Percentiles rank a stretch among this genome's conserved stretches.
Conservation (phyloP, 1,284 basidiomycete species). For the Ganoderma boninense region DNA sequence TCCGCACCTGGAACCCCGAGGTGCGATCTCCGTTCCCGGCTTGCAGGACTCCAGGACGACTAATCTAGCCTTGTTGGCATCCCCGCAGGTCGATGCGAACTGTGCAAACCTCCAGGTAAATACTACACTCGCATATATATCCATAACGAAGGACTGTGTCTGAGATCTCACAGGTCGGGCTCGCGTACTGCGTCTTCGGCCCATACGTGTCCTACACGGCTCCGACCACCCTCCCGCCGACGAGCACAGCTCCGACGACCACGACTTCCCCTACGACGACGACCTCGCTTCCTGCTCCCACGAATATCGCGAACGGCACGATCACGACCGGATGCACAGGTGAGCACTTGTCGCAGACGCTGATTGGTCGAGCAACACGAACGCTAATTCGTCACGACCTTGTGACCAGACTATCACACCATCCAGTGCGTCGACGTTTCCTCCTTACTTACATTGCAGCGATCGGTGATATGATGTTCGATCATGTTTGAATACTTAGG, state of each 20-base stretch:
- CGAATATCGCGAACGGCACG: constrained; percentile 1
- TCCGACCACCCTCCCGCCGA: not conserved
- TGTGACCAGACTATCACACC: not conserved
- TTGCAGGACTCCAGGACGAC: not conserved
- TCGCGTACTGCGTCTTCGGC: not conserved
- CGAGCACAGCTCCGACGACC: not conserved
- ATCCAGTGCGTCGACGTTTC: not conserved
- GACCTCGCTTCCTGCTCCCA: not conserved
- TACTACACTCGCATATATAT: not conserved
- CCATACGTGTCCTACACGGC: not conserved
- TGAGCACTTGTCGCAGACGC: not conserved
- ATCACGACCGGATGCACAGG: not conserved
- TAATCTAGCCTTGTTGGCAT: not conserved
- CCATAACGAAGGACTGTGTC: too few species aligned
- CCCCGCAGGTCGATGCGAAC: not conserved
- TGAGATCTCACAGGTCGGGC: constrained; percentile 2
- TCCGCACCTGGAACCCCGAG: not conserved
- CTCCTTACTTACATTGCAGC: not conserved
- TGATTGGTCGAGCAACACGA: not conserved
- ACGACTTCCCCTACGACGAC: not conserved
- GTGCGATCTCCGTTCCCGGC: not conserved
- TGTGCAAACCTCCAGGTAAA: not conserved
- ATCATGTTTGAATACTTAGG: not conserved
- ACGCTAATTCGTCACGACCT: not conserved
- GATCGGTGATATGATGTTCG: not conserved